Conservation (phyloP, 306 rosid genomes). For the Mimosa pudica region DNA sequence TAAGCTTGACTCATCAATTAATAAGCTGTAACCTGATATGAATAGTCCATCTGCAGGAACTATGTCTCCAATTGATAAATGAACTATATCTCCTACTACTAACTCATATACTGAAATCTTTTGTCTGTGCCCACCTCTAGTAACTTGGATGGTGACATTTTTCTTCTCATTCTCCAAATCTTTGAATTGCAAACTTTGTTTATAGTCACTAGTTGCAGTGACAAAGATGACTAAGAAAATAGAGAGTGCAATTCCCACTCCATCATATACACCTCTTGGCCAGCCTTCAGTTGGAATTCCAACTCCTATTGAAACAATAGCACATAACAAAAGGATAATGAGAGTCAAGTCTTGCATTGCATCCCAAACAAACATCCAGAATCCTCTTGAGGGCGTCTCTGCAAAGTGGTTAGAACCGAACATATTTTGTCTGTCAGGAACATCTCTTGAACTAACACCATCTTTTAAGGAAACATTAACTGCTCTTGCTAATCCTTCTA, state of each 20-base stretch:
- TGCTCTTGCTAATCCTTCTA: constrained; percentile 61
- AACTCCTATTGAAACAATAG: constrained; percentile 65
- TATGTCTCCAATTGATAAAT: constrained; percentile 77
- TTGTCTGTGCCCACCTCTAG: constrained; percentile 69
- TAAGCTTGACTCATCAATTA: constrained; percentile 80
- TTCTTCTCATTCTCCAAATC: constrained; percentile 88
- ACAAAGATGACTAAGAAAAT: constrained; percentile 74
- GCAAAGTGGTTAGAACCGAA: constrained; percentile 56
- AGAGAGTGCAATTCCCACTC: constrained; percentile 79
- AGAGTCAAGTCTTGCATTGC: constrained; percentile 89
- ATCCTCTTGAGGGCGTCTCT: constrained; percentile 75
- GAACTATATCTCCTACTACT: constrained; percentile 83
- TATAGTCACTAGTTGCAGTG: constrained; percentile 82
- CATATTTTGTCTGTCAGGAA: constrained; percentile 51
- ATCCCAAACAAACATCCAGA: constrained; percentile 92
- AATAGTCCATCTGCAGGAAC: constrained; percentile 88
- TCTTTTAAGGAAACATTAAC: constrained; percentile 51
- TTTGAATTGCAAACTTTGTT: constrained; percentile 80
- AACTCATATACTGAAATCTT: constrained; percentile 75
- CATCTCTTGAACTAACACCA: constrained; percentile 52
- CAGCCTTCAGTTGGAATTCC: constrained; percentile 85
- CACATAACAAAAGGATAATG: constrained; percentile 65
- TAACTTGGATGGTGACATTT: constrained; percentile 72
- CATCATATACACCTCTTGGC: constrained; percentile 88
- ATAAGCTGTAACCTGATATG: constrained; percentile 68